A percentile compares a stretch with the other conserved stretches of the same genome.
These are phyloP conservation scores for Trichoderma arundinaceum DNA, from an alignment of 2,329 filamentous ascomycete species.

Conservation along the genomic window DNA sequence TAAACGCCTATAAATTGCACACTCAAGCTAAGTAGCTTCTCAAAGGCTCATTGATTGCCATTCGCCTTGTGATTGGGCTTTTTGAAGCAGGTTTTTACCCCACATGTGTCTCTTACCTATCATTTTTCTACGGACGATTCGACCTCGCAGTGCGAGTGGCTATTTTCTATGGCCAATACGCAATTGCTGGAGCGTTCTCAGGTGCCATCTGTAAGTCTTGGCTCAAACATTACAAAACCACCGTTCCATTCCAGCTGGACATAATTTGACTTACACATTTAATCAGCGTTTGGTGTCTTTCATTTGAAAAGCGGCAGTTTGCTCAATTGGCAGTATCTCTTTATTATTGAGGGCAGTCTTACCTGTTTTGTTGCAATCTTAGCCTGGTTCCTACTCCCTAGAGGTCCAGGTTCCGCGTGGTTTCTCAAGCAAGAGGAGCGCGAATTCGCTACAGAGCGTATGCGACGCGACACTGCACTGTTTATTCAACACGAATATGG, in stretches of 20 bases:
- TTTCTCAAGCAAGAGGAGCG: constrained; percentile 2
- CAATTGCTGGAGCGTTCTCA: constrained; percentile 1
- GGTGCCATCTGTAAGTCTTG: background rate
- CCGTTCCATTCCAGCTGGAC: background rate
- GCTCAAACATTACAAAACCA: background rate
- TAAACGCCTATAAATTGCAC: background rate
- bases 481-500: constrained; percentile 1
- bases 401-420: background rate
- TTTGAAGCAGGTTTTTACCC: background rate
- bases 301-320: background rate
- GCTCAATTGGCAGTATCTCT: constrained; percentile 3
- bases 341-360: background rate
- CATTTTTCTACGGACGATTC: constrained; percentile 1
- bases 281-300: background rate
- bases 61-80: constrained; percentile 4
- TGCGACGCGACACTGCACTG: background rate
- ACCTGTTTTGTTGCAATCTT: background rate
- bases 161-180: constrained; percentile 6
- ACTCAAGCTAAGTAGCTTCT: background rate
- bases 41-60: constrained; percentile 1
- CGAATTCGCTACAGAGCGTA: background rate
- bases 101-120: background rate
- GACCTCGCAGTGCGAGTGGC: background rate
- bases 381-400: background rate
- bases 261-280: background rate